Evolutionary conservation across 2,329 filamentous ascomycete genomes (phyloP).

Genomic region (Neospermospora avenae): DNA sequence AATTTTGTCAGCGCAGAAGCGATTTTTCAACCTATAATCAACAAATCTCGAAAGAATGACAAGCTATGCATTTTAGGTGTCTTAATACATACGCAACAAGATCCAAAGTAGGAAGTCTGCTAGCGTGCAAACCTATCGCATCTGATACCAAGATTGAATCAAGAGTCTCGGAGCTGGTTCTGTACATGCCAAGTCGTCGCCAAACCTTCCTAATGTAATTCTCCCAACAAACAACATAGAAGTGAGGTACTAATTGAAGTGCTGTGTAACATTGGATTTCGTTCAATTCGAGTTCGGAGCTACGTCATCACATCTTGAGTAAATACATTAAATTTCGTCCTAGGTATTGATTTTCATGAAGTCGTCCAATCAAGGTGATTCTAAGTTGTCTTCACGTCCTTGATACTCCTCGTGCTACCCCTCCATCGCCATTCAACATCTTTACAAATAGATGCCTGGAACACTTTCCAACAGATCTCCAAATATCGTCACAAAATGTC

Average conservation of each 20-base stretch:
- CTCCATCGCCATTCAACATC: background rate
- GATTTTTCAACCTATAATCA: too few species aligned
- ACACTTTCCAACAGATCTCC: too few species aligned
- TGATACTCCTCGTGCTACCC: background rate
- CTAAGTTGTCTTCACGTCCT: background rate
- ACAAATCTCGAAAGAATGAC: too few species aligned
- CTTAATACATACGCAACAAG: too few species aligned
- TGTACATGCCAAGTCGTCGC: background rate
- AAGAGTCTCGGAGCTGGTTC: background rate
- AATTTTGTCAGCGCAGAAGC: too few species aligned
- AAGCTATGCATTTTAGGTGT: too few species aligned
- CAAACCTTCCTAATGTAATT: background rate
- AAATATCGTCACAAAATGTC: conserved; percentile 28
- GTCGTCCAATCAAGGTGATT: background rate
- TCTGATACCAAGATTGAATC: too few species aligned
- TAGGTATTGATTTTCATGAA: background rate
- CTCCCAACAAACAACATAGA: background rate
- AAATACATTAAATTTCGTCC: background rate
- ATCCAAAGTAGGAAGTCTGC: background rate
- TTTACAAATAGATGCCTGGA: background rate
- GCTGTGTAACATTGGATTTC: background rate
- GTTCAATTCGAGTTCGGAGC: background rate
- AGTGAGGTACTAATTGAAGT: background rate
- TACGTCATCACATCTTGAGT: background rate
- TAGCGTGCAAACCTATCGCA: too few species aligned